These are phyloP conservation scores for Colletotrichum sansevieriae DNA, from an alignment of 2,329 filamentous ascomycete species.

Conservation along the genomic window DNA sequence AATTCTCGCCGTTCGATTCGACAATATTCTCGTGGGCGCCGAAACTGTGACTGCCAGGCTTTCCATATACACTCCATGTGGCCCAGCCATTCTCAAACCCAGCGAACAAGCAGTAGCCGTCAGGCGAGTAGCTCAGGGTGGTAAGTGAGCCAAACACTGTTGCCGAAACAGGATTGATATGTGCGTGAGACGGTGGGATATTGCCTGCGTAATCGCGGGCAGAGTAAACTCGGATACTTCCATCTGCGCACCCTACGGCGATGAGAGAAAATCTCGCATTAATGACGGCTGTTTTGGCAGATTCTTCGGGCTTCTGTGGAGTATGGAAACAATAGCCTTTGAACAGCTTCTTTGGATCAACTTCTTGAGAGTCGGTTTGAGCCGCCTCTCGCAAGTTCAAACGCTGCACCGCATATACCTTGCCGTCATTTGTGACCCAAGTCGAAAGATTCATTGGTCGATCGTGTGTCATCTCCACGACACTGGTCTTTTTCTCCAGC, in stretches of 20 bases:
- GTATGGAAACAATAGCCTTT: slow-evolving; percentile 91
- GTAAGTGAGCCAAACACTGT: slow-evolving; percentile 78
- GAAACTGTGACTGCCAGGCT: slow-evolving; percentile 88
- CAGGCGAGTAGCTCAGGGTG: slow-evolving; percentile 87
- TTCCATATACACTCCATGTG: slow-evolving; percentile 97
- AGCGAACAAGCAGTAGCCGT: slow-evolving; percentile 95
- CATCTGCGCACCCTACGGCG: slow-evolving; percentile 85
- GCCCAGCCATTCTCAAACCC: slow-evolving; percentile 95
- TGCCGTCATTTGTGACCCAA: slow-evolving; percentile 91
- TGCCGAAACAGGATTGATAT: slow-evolving; percentile 77
- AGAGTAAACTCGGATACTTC: slow-evolving; percentile 88
- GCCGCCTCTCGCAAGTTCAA: slow-evolving; percentile 57
- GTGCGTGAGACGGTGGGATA: slow-evolving; percentile 86
- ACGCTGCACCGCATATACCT: slow-evolving; percentile 91
- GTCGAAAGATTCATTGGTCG: slow-evolving; percentile 95
- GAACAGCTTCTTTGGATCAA: slow-evolving; percentile 77
- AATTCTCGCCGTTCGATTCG: slow-evolving; percentile 79
- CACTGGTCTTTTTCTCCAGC: slow-evolving; percentile 81
- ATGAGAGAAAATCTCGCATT: slow-evolving; percentile 96
- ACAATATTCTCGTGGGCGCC: slow-evolving; percentile 74
- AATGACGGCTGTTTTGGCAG: slow-evolving; percentile 82
- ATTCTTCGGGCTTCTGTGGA: slow-evolving; percentile 70
- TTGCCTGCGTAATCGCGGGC: slow-evolving; percentile 95
- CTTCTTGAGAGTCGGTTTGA: slow-evolving; percentile 5
- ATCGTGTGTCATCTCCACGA: slow-evolving; percentile 91